Evolutionary conservation across 345 rosid species (phyloP).

Genomic region (Anacardium occidentale): DNA sequence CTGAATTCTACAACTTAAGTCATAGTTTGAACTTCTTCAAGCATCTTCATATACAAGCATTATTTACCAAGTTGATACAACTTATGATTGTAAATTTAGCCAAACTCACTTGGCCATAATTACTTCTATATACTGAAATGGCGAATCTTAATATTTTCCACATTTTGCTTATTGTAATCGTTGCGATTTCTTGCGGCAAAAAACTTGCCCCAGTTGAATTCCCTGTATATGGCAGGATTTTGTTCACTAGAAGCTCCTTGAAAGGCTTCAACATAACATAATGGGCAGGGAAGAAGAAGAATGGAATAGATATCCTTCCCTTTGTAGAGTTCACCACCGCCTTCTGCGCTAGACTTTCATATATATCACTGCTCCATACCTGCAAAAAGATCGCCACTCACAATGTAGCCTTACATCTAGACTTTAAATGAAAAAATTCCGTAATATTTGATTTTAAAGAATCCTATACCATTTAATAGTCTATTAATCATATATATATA

Average conservation of each 20-base stretch:
- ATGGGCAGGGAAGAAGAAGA: conserved; percentile 54
- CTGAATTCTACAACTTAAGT: too few species aligned
- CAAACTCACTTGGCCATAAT: not conserved
- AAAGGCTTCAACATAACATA: conserved; percentile 53
- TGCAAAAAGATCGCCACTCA: conserved; percentile 15
- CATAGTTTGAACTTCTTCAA: too few species aligned
- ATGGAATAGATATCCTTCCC: conserved; percentile 54
- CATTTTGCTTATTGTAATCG: conserved; percentile 42
- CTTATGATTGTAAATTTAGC: not conserved
- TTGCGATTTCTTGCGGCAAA: conserved; percentile 50
- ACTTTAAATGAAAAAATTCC: too few species aligned
- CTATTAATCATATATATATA: too few species aligned
- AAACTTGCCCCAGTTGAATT: conserved; percentile 61
- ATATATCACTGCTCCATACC: conserved; percentile 59
- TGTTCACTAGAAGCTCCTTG: conserved; percentile 47
- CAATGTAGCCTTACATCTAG: not conserved
- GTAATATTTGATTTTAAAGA: too few species aligned
- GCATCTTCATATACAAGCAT: not conserved
- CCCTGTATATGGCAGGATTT: conserved; percentile 46
- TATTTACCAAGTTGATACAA: not conserved
- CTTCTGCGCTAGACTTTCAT: conserved; percentile 59
- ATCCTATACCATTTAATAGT: too few species aligned
- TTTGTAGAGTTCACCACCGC: conserved; percentile 46
- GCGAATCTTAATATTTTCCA: conserved; percentile 39
- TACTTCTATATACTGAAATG: conserved; percentile 27